Percentiles rank a stretch among this genome's conserved stretches.
Conservation (phyloP, 768 basidiomycete genomes). For the Panus rudis region DNA sequence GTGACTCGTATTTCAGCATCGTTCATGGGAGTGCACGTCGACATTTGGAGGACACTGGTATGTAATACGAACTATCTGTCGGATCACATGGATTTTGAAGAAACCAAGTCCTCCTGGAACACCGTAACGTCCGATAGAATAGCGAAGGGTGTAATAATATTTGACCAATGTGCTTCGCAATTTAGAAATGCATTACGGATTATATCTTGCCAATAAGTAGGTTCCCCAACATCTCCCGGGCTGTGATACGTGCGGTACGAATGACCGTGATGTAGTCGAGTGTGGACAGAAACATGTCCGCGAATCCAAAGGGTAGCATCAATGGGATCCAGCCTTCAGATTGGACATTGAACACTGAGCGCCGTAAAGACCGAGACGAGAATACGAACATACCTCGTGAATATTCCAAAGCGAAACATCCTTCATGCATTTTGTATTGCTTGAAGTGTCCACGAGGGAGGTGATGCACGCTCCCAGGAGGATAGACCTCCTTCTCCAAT, state of each 20-base stretch:
- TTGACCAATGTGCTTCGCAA: no score
- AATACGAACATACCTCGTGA: constrained; percentile 61
- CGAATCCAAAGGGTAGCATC: constrained; percentile 93
- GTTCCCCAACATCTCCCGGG: constrained; percentile 77
- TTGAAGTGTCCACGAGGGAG: constrained; percentile 79
- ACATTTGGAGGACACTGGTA: no score
- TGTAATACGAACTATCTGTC: no score
- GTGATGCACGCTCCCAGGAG: constrained; percentile 78
- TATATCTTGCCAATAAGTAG: constrained; percentile 84
- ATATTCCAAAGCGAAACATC: constrained; percentile 94
- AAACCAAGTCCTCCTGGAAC: no score
- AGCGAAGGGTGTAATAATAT: no score
- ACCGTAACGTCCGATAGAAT: no score
- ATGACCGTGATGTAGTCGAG: constrained; percentile 81
- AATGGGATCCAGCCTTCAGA: constrained; percentile 93
- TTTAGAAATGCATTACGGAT: no score
- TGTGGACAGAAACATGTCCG: constrained; percentile 81
- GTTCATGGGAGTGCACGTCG: no score
- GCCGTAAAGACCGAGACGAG: neutral
- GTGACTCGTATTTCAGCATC: no score
- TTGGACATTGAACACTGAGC: no score
- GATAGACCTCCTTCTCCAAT: constrained; percentile 81
- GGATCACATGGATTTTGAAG: no score
- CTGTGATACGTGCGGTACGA: constrained; percentile 71
- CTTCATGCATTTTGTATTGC: constrained; percentile 97